Base-by-base conservation (phyloP, 2,329 filamentous ascomycete genomes). In the Pyrenophora seminiperda region DNA sequence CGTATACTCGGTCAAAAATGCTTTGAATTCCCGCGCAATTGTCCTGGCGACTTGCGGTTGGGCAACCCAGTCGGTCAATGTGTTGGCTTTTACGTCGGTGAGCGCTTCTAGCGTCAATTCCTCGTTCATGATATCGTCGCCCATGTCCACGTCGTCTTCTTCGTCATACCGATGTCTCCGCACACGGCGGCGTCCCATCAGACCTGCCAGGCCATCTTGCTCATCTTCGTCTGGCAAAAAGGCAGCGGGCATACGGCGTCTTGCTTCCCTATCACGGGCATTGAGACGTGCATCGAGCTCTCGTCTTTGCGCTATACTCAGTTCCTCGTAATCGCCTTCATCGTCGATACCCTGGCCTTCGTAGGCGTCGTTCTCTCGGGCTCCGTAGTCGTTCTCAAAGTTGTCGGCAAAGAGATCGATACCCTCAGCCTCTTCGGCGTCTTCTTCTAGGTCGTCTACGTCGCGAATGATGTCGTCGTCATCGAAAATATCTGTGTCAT, bases 21-120 rank as follows among this genome's bases (percentile, higher is more conserved):
- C 88, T 74, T 96, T 96, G 83, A 99, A 99, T 75, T 99, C 94
- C 66, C 93, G 85, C 70, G 91, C 92, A 74, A 99, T 94, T 1
- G 92, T 95, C 62, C 90, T 85, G 75, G 96, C 90, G 10, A 99
- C 94, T 11, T 91, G 85, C 3, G 90, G 90, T 63, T 92, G 88
- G 11, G 90, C 87, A 33, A 99, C 89, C 95, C 95, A 99, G 59
- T 99, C 94, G 0, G 91, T 95, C 68, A 99, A 79, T 61, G 89
- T 96, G 14, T 91, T 84, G 14, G 94, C 91, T 73, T 99, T 99
- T 58, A 97, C 88, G 71, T 99, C 94, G 55, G 89, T 86, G 33
- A 99, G 80, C 10, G 90, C 91, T 74, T 97, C 93, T 0, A 97
- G 83, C 1, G 92, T 92, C 15, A 99, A 83, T 73, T 97, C 92